Conservation (phyloP, 192 early-diverging fungal genomes). For the Coemansia sp. region DNA sequence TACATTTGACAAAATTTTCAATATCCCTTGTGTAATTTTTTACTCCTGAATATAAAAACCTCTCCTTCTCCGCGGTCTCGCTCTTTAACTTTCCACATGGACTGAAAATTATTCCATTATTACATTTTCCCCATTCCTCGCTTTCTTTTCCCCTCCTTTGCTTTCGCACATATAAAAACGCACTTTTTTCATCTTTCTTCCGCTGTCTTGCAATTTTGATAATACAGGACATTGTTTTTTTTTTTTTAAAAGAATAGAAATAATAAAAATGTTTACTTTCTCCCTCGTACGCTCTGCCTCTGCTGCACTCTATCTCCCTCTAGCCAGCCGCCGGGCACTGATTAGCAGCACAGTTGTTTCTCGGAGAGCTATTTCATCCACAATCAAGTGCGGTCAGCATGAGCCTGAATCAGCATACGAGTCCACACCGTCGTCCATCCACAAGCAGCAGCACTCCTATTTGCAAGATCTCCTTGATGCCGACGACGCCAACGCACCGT, state of each 20-base stretch:
- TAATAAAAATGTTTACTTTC: constrained; percentile 8
- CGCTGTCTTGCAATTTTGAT: too few species aligned
- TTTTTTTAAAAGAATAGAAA: too few species aligned
- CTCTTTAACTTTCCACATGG: background rate
- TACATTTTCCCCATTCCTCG: too few species aligned
- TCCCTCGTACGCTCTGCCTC: background rate
- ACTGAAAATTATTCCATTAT: background rate
- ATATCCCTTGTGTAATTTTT: too few species aligned
- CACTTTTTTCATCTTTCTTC: too few species aligned
- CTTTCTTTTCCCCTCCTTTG: background rate
- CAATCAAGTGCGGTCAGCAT: constrained; percentile 11
- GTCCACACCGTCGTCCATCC: background rate
- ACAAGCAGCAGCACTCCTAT: constrained; percentile 21
- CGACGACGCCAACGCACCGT: constrained; percentile 48
- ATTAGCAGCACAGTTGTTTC: background rate
- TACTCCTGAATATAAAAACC: constrained; percentile 1
- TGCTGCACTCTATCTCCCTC: background rate
- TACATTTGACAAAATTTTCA: too few species aligned
- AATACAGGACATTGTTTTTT: too few species aligned
- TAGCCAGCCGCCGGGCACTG: background rate
- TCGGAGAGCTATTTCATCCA: constrained; percentile 20
- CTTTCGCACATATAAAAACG: background rate
- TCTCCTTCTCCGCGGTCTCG: background rate
- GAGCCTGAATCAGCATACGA: constrained; percentile 22
- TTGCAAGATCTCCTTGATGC: constrained; percentile 38